Percentiles rank a stretch among this genome's conserved stretches.
Evolutionary conservation across 352 stramenopile genomes (phyloP).

Genomic region (Globisporangium viniferum): DNA sequence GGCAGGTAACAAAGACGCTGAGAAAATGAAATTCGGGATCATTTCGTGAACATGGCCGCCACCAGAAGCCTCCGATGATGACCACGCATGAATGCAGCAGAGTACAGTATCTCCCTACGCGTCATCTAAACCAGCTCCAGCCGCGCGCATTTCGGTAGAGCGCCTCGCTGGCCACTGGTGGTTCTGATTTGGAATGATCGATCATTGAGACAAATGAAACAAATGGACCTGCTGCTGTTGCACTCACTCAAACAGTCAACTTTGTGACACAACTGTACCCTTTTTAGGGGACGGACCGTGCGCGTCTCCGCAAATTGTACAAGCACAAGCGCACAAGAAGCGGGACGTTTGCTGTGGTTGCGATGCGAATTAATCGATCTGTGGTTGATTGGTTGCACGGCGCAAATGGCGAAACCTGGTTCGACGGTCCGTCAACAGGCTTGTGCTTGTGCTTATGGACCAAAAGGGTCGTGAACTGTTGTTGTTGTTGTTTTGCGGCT

Average conservation of each 20-base stretch:
- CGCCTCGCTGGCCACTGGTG: neutral
- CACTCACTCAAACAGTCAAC: neutral
- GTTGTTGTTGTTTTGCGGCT: no score
- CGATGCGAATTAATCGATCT: neutral
- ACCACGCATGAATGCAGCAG: neutral
- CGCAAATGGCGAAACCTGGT: no score
- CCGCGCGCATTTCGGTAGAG: neutral
- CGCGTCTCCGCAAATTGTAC: neutral
- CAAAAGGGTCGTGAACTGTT: no score
- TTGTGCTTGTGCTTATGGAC: no score
- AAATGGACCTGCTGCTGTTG: neutral
- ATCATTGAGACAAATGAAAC: no score
- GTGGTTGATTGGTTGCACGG: no score
- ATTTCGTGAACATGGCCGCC: neutral
- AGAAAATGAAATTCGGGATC: neutral
- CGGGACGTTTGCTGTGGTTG: neutral
- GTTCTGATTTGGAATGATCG: neutral
- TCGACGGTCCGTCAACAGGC: no score
- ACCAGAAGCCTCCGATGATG: neutral
- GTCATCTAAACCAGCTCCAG: neutral
- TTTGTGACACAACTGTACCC: neutral
- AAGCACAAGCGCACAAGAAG: neutral
- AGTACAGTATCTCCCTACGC: no score
- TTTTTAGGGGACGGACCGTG: conserved; percentile 7
- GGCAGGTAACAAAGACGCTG: neutral